These are phyloP conservation scores for Cryphonectria japonica DNA, from an alignment of 2,329 filamentous ascomycete genomes.

Conservation along the genomic window DNA sequence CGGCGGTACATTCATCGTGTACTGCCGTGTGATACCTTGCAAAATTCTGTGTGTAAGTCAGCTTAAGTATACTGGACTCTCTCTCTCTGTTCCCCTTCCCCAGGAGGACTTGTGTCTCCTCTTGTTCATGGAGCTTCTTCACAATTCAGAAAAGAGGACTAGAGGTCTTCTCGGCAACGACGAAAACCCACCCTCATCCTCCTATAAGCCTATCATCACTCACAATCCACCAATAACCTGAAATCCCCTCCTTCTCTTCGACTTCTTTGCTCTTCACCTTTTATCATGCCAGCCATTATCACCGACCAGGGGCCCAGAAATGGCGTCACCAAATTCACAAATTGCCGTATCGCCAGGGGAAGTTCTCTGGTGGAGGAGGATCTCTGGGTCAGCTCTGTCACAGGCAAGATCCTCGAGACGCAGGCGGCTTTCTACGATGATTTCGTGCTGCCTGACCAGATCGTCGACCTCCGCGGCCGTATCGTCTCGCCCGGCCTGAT, in stretches of 20 bases:
- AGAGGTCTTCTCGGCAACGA: slow-evolving; percentile 10
- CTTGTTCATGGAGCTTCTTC: slow-evolving; percentile 22
- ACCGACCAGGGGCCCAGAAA: slow-evolving; percentile 43
- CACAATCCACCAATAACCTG: background rate
- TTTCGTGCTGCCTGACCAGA: slow-evolving; percentile 69
- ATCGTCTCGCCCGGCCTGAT: slow-evolving; percentile 87
- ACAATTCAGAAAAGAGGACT: slow-evolving; percentile 13
- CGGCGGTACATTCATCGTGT: slow-evolving; percentile 14
- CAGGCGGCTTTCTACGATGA: slow-evolving; percentile 71
- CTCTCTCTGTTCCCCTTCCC: slow-evolving; percentile 3
- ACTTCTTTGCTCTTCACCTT: slow-evolving; percentile 19
- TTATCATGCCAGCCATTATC: slow-evolving; percentile 50
- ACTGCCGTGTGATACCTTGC: background rate
- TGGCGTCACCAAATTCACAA: slow-evolving; percentile 84
- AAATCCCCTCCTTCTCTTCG: slow-evolving; percentile 29
- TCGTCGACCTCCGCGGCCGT: slow-evolving; percentile 79
- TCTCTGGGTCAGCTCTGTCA: slow-evolving; percentile 83
- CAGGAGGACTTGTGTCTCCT: background rate
- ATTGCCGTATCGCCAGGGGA: slow-evolving; percentile 76
- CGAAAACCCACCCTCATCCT: background rate
- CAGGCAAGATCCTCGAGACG: slow-evolving; percentile 79
- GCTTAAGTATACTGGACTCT: slow-evolving; percentile 22
- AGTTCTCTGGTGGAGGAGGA: slow-evolving; percentile 73
- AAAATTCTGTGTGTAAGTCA: slow-evolving; percentile 7
- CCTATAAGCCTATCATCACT: background rate